A percentile compares a stretch with the other conserved stretches of the same genome.
phyloP scores from a whole-genome alignment of 345 rosid genomes.

The Brassica incana region DNA sequence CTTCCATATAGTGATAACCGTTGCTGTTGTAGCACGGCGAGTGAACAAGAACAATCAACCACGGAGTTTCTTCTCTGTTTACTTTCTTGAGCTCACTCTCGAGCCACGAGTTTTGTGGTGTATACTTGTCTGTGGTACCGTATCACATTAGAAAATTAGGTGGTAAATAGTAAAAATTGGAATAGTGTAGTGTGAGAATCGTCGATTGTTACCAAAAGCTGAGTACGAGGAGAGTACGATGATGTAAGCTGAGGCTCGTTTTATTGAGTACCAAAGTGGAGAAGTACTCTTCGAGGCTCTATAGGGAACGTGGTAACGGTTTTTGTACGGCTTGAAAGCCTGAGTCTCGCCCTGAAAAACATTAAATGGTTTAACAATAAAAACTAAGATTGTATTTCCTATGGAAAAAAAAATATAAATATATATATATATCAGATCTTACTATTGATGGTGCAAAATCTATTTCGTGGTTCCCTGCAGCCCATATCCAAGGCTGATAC shows the following conservation, averaged over 20 bases:
- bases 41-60: slow-evolving; percentile 37
- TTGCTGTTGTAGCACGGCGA: slow-evolving; percentile 44
- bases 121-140: slow-evolving; percentile 36
- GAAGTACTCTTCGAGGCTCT: slow-evolving; percentile 46
- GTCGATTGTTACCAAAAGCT: slow-evolving; percentile 41
- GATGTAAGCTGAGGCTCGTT: slow-evolving; percentile 48
- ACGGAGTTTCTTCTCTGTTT: slow-evolving; percentile 43
- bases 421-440: slow-evolving; percentile 18
- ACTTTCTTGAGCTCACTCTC: slow-evolving; percentile 41
- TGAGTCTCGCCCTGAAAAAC: slow-evolving; percentile 40
- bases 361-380: background rate
- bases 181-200: background rate
- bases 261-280: slow-evolving; percentile 57
- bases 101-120: slow-evolving; percentile 43
- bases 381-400: background rate
- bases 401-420: background rate
- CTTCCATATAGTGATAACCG: slow-evolving; percentile 50
- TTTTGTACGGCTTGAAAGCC: slow-evolving; percentile 45
- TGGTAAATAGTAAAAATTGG: background rate
- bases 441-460: slow-evolving; percentile 41
- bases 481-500: slow-evolving; percentile 54
- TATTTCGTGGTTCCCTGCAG: slow-evolving; percentile 55
- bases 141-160: background rate
- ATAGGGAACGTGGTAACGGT: slow-evolving; percentile 43
- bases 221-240: slow-evolving; percentile 54